Base-by-base conservation (phyloP, 2,329 filamentous ascomycete genomes). In the Curvularia eragrostidis region DNA sequence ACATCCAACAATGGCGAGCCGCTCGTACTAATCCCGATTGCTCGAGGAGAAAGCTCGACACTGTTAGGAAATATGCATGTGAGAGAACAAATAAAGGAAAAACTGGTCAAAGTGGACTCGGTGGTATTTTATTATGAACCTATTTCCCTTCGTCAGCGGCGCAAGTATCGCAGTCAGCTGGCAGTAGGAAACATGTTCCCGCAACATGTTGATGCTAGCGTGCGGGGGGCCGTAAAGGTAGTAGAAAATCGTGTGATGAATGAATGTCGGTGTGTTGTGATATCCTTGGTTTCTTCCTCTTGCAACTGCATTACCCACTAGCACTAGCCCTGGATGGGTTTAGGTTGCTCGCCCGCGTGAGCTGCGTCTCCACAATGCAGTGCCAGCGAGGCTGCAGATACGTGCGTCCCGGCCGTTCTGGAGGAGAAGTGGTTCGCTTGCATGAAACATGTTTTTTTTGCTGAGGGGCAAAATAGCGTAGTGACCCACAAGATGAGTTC, bases 221-320 rank as follows among this genome's bases (percentile, higher is more conserved):
- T 23, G 43, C 28, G 43, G 43, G 43, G 43, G 47, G 47, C 47
- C 47, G 47, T 38, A 38, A 32, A 12, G 47, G 32, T 32, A 21
- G 32, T n/a, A 38, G n/a, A 34, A 13, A 39, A 49, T 26, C 23
- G 34, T 49, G 47, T 49, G 47, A 49, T 38, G 34, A 21, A 48
- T 48, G 41, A 47, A 47, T 49, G 47, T 49, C 47, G 47, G 47
- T 49, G 47, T 49, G 47, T 49, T 39, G 30, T 26, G 47, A 49
- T 39, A 39, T 49, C 32, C 34, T 39, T 49, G 32, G 47, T 42
- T n/a, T 42, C 10, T 42, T 32, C 19, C 47, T 15, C 30, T 39
- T 39, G 23, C 23, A 38, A 39, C 34, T 38, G 47, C 34, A 39
- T 26, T 49, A 26, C 24, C 47, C 47, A 49, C 47, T 12, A 10